Evolutionary conservation across 805 yeast genomes (phyloP), one percentile per base, ranked within the genome.

Genomic region (Suhomyces canberraensis): DNA sequence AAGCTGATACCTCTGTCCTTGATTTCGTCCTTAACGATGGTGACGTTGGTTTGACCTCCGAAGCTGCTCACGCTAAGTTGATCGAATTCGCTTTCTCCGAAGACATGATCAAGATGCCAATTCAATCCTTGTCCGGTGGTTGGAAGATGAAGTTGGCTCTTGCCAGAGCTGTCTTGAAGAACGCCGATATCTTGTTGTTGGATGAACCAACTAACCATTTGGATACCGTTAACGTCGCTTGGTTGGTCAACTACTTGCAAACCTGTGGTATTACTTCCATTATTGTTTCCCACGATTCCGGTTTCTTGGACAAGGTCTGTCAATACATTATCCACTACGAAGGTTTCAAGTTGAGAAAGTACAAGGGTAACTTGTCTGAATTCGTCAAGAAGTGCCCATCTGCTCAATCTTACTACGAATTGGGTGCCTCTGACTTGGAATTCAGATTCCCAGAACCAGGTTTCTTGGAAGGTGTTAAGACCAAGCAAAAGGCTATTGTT

Each of bases 201-300:
- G 98, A 91, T 79, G 98, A 91, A 81, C 98, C 98, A 76, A 91
- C 98, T 66, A 91, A 91, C 86, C 98, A 93, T 80, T 86, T 93
- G 85, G 98, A 93, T 78, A 90, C 96, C 61, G 97, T 90, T 61
- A 93, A 93, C 76, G 98, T 93, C 65, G 96, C 96, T 66, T 93
- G 98, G 98, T 84, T 93, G 75, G 96, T 87, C 73, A 85, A 93
- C 95, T 93, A 93, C 95, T 81, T 93, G 76, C 79, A 83, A 75
- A 89, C 96, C 53, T 93, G 98, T 82, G 96, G 96, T 71, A 87
- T 93, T 66, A 91, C 98, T 52, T 93, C 98, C 52, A 89, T 93
- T 66, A 88, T 88, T 67, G 97, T 93, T 68, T 93, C 98, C 64
- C 98, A 93, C 79, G 98, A 93, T 76, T 90, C 98, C 56, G 98